phyloP scores from a whole-genome alignment of 306 rosid species.

The Rubus idaeus region DNA sequence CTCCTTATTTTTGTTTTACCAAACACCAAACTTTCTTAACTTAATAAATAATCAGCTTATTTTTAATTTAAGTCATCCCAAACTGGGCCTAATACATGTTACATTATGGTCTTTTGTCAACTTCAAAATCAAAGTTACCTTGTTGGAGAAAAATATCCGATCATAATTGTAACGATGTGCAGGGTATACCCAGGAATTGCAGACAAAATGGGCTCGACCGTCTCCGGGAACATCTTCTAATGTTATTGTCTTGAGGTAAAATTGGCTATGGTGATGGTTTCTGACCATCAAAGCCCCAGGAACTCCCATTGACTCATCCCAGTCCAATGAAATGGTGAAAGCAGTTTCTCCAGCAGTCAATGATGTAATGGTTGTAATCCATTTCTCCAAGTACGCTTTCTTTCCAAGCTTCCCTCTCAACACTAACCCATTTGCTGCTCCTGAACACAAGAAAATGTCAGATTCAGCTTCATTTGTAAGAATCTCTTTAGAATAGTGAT shows the following conservation, averaged over 20 bases:
- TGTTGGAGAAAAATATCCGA: slow-evolving; percentile 77
- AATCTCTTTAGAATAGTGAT: background rate
- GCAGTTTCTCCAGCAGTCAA: slow-evolving; percentile 43
- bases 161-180: slow-evolving; percentile 56
- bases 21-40: too few relatives aligned
- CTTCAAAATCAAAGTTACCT: slow-evolving; percentile 38
- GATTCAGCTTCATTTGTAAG: background rate
- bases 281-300: slow-evolving; percentile 70
- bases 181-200: slow-evolving; percentile 98
- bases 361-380: slow-evolving; percentile 55
- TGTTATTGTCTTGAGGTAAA: slow-evolving; percentile 67
- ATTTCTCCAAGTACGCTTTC: slow-evolving; percentile 57
- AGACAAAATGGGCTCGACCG: slow-evolving; percentile 58
- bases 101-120: background rate
- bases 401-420: slow-evolving; percentile 54
- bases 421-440: slow-evolving; percentile 37
- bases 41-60: too few relatives aligned
- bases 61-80: too few relatives aligned
- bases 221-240: slow-evolving; percentile 65
- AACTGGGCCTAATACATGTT: too few relatives aligned
- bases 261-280: slow-evolving; percentile 73
- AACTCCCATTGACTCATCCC: slow-evolving; percentile 74
- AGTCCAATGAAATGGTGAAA: slow-evolving; percentile 49
- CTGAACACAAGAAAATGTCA: background rate
- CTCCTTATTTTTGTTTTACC: too few relatives aligned